Evolutionary conservation across 2,329 filamentous ascomycete species (phyloP).

Genomic region (Arthrobotrys megalospora): DNA sequence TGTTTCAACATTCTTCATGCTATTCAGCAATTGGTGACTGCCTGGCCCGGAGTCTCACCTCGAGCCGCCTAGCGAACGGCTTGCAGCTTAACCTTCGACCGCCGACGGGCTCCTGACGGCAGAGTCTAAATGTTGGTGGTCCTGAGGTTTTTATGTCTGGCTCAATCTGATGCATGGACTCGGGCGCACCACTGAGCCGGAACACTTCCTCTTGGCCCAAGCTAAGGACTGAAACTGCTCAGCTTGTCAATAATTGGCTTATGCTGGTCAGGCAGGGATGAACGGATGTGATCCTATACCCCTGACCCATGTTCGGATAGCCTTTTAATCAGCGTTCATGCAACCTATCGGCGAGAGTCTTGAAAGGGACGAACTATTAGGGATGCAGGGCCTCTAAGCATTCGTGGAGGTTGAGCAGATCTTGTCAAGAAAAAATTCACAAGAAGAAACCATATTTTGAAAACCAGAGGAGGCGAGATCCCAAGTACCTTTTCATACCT

Average conservation of each 20-base stretch:
- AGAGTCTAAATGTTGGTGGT: slow-evolving; percentile 47
- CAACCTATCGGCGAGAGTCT: slow-evolving; percentile 61
- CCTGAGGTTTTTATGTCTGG: slow-evolving; percentile 56
- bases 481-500: slow-evolving; percentile 49
- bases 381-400: slow-evolving; percentile 44
- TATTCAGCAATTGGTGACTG: slow-evolving; percentile 57
- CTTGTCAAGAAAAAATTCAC: slow-evolving; percentile 38
- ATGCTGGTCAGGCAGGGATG: slow-evolving; percentile 59
- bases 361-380: slow-evolving; percentile 59
- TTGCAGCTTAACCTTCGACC: slow-evolving; percentile 43
- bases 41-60: slow-evolving; percentile 53
- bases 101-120: slow-evolving; percentile 43
- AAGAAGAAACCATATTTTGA: slow-evolving; percentile 61
- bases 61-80: slow-evolving; percentile 60
- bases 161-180: slow-evolving; percentile 52
- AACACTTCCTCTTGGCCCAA: slow-evolving; percentile 57
- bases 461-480: slow-evolving; percentile 44
- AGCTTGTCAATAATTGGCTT: slow-evolving; percentile 53
- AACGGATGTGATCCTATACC: slow-evolving; percentile 56
- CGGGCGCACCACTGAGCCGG: slow-evolving; percentile 59
- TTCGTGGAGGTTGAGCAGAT: slow-evolving; percentile 51
- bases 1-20: slow-evolving; percentile 60
- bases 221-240: slow-evolving; percentile 57
- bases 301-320: slow-evolving; percentile 61
- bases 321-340: slow-evolving; percentile 62